Base-by-base conservation (phyloP, 371 early-diverging fungal species). In the Mucor indicus region DNA sequence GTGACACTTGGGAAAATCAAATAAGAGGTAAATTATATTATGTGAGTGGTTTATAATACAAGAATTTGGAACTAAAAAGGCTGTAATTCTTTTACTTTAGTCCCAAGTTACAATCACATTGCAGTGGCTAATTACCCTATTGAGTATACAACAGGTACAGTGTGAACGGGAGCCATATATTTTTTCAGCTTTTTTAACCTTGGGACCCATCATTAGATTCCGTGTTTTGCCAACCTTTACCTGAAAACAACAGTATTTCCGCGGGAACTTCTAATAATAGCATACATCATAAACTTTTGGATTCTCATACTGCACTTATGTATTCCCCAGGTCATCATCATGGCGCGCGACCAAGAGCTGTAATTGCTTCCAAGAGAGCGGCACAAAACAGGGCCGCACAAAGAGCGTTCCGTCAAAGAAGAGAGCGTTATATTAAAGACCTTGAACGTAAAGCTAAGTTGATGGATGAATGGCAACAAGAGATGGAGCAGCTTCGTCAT, bases 381-480 rank as follows among this genome's bases (percentile, higher is more conserved):
- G 58, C 47, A 5, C 84, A 85, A 62, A 85, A 85, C 49, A 56
- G 85, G 29, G 84, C 81, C 13, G 85, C 85, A 2, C 85, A 85
- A 57, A 64, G 83, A 2, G 85, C 85, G 3, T 85, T 85, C 53
- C 69, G 85, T 19, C 72, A 81, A 50, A 73, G 85, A 44, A 78
- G 76, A 52, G 79, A 83, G 38, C 59, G 66, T 38, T 76, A 84
- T 48, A 67, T 84, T 17, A 66, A 75, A 57, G 62, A 70, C 2
- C 67, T 85, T 0, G 83, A 85, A 37, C 20, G 25, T 21, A 53
- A 54, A 25, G 49, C 35, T 1, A 49, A 54, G 22, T 13, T 44
- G 4, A 49, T 60, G 54, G 60, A 60, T 21, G 27, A 54, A 30
- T 49, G 44, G 50, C 44, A 54, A 21, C 21, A 22, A 8, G 54